Percentiles rank a stretch among this genome's conserved stretches.
These are phyloP conservation scores for Keithomyces neogunnii DNA, from an alignment of 2,329 filamentous ascomycete genomes.

Conservation along the genomic window DNA sequence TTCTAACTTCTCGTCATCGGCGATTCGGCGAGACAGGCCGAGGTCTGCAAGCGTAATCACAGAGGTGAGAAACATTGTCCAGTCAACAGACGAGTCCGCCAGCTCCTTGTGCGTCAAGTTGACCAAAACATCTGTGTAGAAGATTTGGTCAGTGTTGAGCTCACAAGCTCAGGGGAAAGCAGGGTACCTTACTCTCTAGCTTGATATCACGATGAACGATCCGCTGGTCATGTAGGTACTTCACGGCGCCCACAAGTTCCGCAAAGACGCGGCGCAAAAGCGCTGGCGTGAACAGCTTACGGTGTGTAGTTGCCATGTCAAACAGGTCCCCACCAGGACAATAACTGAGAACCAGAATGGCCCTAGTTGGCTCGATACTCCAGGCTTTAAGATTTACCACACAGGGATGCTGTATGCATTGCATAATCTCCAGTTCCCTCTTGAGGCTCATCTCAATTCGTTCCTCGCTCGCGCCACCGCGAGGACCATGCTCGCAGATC, in stretches of 20 bases:
- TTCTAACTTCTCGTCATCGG: constrained; percentile 79
- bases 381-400: constrained; percentile 88
- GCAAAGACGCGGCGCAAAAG: constrained; percentile 81
- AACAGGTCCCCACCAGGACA: constrained; percentile 93
- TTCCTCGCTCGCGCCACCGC: constrained; percentile 86
- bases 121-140: constrained; percentile 69
- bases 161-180: neutral
- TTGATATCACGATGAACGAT: constrained; percentile 98
- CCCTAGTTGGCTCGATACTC: constrained; percentile 73
- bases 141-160: neutral
- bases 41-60: constrained; percentile 87
- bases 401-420: constrained; percentile 77
- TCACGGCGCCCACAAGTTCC: constrained; percentile 77
- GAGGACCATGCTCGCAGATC: constrained; percentile 88
- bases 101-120: constrained; percentile 67
- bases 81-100: constrained; percentile 54
- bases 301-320: constrained; percentile 72
- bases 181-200: constrained; percentile 67
- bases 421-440: constrained; percentile 90
- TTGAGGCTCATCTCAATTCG: constrained; percentile 89
- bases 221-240: constrained; percentile 73
- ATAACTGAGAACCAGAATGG: constrained; percentile 81
- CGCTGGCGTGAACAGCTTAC: constrained; percentile 55
- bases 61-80: constrained; percentile 68
- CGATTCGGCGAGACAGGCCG: constrained; percentile 77